Base-by-base conservation (phyloP, 73 alveolate species). In the Stentor coeruleus region DNA sequence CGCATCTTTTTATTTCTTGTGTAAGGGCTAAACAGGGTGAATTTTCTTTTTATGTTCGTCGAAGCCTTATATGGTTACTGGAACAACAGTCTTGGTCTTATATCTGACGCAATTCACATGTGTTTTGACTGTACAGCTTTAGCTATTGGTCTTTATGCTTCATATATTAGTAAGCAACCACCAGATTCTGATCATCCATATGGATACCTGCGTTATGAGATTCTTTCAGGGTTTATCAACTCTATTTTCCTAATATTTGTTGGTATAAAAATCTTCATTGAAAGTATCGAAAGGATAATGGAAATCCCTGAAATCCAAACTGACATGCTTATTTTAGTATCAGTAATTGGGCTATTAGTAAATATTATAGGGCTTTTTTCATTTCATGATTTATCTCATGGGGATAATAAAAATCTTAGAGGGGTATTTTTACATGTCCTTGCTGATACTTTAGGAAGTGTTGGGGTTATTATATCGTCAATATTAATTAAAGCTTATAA, bases 361-460 rank as follows among this genome's bases (percentile, higher is more conserved):
- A 97, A 97, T 85, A 81, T 97, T 41, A 83, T 96, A 6, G 99
- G 99, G 4, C 88, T 97, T 49, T 88, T 88, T 83, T 96, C 90
- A 77, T 97, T 97, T 90, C 99, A 96, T 90, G 99, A 96, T 81
- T 49, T 49, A 35, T 20, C 60, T 36, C 89, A 87, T 42, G 82
- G 81, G 0, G 91, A 89, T 39, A 85, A 75, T 39, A 59, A 35
- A 2, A 94, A 92, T 90, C 81, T 96, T 82, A 76, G 88, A 74
- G 99, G 99, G 31, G 97, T 97, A n/a, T 97, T 93, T 87, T 90
- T 97, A 57, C 99, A 97, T 82, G 93, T 96, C 80, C 88, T 97
- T 39, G 99, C 99, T 30, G 99, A 96, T 89, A 91, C 99, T n/a
- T 84, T 97, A 39, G 99, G 99, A 20, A 92, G 98, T 90, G 99